A percentile compares a stretch with the other conserved stretches of the same genome.
phyloP scores from a whole-genome alignment of 73 alveolate genomes.

The Paraurostyla sp. region DNA sequence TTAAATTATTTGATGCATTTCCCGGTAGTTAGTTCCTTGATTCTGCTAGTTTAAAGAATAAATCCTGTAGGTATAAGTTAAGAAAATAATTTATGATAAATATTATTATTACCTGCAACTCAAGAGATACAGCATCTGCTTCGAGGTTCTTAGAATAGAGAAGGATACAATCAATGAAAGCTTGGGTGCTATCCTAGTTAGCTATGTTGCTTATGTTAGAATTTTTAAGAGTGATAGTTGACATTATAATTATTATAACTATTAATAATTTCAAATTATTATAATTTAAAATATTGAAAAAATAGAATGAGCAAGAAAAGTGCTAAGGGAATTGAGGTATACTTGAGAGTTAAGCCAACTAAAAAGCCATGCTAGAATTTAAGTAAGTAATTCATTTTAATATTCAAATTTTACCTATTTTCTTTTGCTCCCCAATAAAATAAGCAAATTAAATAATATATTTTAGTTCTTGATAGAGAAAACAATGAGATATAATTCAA shows the following conservation, averaged over 20 bases:
- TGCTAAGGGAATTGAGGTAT: slow-evolving; percentile 75
- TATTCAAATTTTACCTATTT: too few relatives aligned
- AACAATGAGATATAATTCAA: slow-evolving; percentile 66
- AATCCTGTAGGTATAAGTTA: slow-evolving; percentile 23
- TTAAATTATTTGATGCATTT: slow-evolving; percentile 48
- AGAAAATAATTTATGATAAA: background rate
- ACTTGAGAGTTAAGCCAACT: slow-evolving; percentile 84
- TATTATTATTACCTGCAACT: slow-evolving; percentile 18
- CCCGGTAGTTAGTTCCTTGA: slow-evolving; percentile 46
- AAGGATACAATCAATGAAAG: slow-evolving; percentile 45
- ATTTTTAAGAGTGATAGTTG: slow-evolving; percentile 34
- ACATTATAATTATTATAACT: background rate
- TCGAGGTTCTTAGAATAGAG: slow-evolving; percentile 50
- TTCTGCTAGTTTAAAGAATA: slow-evolving; percentile 54
- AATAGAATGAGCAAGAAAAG: slow-evolving; percentile 44
- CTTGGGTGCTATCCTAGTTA: slow-evolving; percentile 46
- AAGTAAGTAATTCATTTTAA: background rate
- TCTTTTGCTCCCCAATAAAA: too few relatives aligned
- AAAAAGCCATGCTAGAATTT: slow-evolving; percentile 71
- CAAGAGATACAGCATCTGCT: slow-evolving; percentile 56
- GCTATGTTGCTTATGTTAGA: slow-evolving; percentile 17
- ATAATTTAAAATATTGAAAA: background rate
- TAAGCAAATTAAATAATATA: too few relatives aligned
- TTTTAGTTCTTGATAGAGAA: slow-evolving; percentile 61
- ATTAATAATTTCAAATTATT: background rate